Base-by-base conservation (phyloP, 2,329 filamentous ascomycete species). In the Dendryphion nanum region DNA sequence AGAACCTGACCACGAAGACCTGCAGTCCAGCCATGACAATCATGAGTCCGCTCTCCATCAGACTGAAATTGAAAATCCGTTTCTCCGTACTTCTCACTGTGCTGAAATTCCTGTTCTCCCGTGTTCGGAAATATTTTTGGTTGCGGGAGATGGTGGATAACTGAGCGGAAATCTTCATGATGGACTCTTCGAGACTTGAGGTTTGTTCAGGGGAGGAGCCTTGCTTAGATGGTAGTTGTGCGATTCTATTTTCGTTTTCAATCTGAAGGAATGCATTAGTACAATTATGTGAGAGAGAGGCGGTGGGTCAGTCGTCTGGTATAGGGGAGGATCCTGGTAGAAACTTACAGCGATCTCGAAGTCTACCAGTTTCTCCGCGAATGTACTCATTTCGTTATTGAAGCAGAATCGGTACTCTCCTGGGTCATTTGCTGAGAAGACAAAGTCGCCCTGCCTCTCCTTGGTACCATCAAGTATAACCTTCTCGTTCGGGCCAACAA, bases 51-150 rank as follows among this genome's bases (percentile, higher is more conserved):
- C 87, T 86, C 75, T 98, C 93, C 55, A 97, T 85, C 62, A 98
- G 75, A 65, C 88, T 95, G 69, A 98, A 95, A 72, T 96, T 97
- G 74, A 96, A 89, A 59, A 98, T 98, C 48, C 93, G 79, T 65
- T 81, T 82, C 76, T 98, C 93, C 28, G 93, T 98, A 72, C 90
- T 96, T 67, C 88, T 80, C 57, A 98, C 93, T 7, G 93, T 98
- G 73, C 88, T 94, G 72, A 98, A 97, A 73, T 98, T 98, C 46
- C 93, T 81, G 78, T 98, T 98, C 77, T 98, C 93, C 51, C 93
- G 83, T 3, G 93, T 98, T 47, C 94, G 86, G 82, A 98, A 98
- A 76, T 98, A 98, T 68, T 98, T 98, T 64, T 98, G 93, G 74
- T 95, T 96, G 60, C 93, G 82, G 29, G 87, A 89, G 63, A 98